Percentiles rank a stretch among this genome's conserved stretches.
Conservation (phyloP, 2,329 filamentous ascomycete genomes). For the Shiraia sp. region DNA sequence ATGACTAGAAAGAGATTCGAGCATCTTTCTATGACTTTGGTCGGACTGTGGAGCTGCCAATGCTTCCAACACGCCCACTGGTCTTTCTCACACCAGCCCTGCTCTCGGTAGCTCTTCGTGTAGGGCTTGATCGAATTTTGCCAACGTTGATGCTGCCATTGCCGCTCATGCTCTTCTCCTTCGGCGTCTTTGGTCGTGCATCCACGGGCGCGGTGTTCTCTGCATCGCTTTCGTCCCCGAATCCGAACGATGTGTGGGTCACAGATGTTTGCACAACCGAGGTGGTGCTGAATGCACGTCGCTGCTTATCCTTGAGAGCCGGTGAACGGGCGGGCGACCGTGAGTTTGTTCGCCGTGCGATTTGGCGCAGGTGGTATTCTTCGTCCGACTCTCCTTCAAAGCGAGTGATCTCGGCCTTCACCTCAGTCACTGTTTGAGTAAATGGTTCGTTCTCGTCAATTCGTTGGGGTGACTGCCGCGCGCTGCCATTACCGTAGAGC, state of each 20-base stretch:
- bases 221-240: slow-evolving; percentile 50
- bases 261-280: slow-evolving; percentile 54
- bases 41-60: slow-evolving; percentile 40
- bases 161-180: slow-evolving; percentile 48
- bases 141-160: slow-evolving; percentile 50
- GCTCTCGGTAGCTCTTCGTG: slow-evolving; percentile 51
- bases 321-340: slow-evolving; percentile 66
- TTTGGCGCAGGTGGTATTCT: slow-evolving; percentile 73
- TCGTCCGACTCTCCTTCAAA: slow-evolving; percentile 74
- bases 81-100: slow-evolving; percentile 56
- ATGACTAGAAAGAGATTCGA: slow-evolving; percentile 7
- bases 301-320: slow-evolving; percentile 59
- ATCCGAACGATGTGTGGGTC: slow-evolving; percentile 39
- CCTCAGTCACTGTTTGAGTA: slow-evolving; percentile 61
- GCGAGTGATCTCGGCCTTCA: slow-evolving; percentile 61
- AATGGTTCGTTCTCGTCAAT: slow-evolving; percentile 55
- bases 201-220: slow-evolving; percentile 48
- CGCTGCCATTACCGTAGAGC: slow-evolving; percentile 63
- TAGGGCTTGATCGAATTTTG: slow-evolving; percentile 50
- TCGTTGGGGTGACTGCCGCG: slow-evolving; percentile 38
- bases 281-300: slow-evolving; percentile 74
- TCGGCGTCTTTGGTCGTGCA: slow-evolving; percentile 51
- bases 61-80: slow-evolving; percentile 55
- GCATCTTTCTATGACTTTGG: slow-evolving; percentile 31
- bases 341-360: slow-evolving; percentile 63